These are phyloP conservation scores for Coprinopsis sp. DNA, from an alignment of 768 basidiomycete species.

Conservation along the genomic window DNA sequence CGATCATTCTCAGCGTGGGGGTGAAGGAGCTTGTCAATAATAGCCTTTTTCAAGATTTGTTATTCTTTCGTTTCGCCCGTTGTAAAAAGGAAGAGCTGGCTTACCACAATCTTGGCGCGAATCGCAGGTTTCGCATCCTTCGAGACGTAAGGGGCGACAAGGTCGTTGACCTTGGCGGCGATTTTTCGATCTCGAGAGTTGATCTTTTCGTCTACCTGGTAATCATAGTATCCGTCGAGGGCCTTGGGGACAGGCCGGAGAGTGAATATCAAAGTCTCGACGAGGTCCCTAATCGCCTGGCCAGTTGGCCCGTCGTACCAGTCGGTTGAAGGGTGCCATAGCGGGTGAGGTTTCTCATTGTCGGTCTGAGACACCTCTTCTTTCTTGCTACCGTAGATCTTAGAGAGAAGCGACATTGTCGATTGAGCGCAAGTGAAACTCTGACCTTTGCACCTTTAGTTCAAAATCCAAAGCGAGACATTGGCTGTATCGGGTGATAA, in stretches of 20 bases:
- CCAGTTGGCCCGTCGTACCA: background rate
- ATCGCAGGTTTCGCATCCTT: slow-evolving; percentile 20
- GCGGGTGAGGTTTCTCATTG: background rate
- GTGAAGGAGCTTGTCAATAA: slow-evolving; percentile 23
- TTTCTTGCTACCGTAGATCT: background rate
- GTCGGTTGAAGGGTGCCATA: slow-evolving; percentile 1
- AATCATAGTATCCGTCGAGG: slow-evolving; percentile 43
- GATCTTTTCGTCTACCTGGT: slow-evolving; percentile 29
- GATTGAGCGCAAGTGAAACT: background rate
- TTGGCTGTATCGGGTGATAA: too few species aligned
- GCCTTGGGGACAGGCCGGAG: slow-evolving; percentile 34
- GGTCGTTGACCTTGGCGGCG: slow-evolving; percentile 23
- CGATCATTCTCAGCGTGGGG: slow-evolving; percentile 42
- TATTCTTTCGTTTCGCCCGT: slow-evolving; percentile 15
- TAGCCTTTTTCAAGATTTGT: slow-evolving; percentile 23
- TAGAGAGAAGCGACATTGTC: slow-evolving; percentile 1
- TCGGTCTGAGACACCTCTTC: background rate
- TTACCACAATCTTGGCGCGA: slow-evolving; percentile 11
- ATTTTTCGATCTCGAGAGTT: slow-evolving; percentile 29
- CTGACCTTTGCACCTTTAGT: background rate
- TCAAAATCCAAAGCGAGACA: background rate
- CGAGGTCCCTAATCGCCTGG: background rate
- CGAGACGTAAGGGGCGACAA: slow-evolving; percentile 18
- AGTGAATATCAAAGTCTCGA: slow-evolving; percentile 32
- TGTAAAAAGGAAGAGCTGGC: background rate